Evolutionary conservation across 495 filamentous ascomycete genomes (phyloP), one percentile per base, ranked within the genome.

Genomic region (Tuber umbilicatum): DNA sequence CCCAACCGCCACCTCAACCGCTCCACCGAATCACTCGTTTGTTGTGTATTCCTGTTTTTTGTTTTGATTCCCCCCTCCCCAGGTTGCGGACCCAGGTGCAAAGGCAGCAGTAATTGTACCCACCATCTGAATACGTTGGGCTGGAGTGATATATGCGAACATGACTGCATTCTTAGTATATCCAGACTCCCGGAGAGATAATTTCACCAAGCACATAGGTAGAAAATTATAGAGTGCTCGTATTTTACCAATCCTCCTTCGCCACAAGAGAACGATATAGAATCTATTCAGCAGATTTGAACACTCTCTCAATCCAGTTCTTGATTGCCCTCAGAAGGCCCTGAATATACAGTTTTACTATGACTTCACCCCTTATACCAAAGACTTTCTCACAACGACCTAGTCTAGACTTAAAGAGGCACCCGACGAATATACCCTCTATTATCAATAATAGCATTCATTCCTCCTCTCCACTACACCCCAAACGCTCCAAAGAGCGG

Each of bases 1-100:
- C 69, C 70, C 47, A 27, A 17, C 68, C 42, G 39, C 71, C 43
- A 47, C 75, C 74, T 68, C 71, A 69, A 77, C 70, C 74, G 72
- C 68, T 17, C 12, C 0, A 43, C 41, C 41, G 41, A 43, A 43
- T 14, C 41, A 43, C 41, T 43, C 12, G 3, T 43, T 17, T 17
- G 4, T 43, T 43, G 16, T 42, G 41, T 17, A 12, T 17, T 43
- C 17, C 12, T 43, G 16, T 17, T 43, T 43, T 0, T 43, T 0
- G 16, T 43, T 43, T 17, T 17, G 16, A 12, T 43, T 43, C 10
- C 1, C 9, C 16, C 10, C 10, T 40, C 39, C 10, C 12, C 41
- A 43, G 41, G 41, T 17, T 17, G 7, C 41, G 1, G 41, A 43
- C 14, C 12, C 41, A 16, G 3, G 41, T 43, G 12, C 41, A 43